Base-by-base conservation (phyloP, 148 eudicot species). In the Silene uniflora region DNA sequence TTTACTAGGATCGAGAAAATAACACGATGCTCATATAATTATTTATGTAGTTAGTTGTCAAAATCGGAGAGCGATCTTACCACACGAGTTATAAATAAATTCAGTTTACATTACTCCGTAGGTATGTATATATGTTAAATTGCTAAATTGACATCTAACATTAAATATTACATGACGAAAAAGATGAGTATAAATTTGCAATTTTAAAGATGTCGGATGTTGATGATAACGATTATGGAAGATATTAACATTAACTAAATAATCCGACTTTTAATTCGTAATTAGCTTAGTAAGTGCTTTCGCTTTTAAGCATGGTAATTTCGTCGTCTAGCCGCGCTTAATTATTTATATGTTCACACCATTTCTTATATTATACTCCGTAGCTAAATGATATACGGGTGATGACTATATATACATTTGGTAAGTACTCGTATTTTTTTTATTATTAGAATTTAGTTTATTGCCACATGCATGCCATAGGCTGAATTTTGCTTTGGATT, bases 241-340 rank as follows among this genome's bases (percentile, higher is more conserved):
- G 17, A 32, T 14, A 65, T 22, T 24, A 5, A 62, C 25, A 22
- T 7, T 10, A 52, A 32, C n/a, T 6, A 63, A 46, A 47, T 75
- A 75, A 76, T 67, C 73, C 21, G n/a, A 21, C 54, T 67, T 55
- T 58, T 19, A 59, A 11, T 8, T 56, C 3, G 24, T 39, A 39
- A 35, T 58, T 24, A 35, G 39, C n/a, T 39, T 23, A 23, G 23
- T 29, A 49, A 9, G 24, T 71, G 9, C 27, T 16, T 3, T 66
- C 7, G 21, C 16, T 66, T 52, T 52, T 52, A 55, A 76, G 73
- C 78, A 58, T 68, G 35, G 23, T 23, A 42, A 32, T 62, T 61
- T 75, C 63, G 77, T 63, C 70, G 70, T 64, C 46, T 63, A 23
- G 18, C 69, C 25, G 9, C 55, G 61, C 60, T 75, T 74, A 62